Conservation (phyloP, 1,284 basidiomycete genomes). For the Ceratobasidium theobromae region DNA sequence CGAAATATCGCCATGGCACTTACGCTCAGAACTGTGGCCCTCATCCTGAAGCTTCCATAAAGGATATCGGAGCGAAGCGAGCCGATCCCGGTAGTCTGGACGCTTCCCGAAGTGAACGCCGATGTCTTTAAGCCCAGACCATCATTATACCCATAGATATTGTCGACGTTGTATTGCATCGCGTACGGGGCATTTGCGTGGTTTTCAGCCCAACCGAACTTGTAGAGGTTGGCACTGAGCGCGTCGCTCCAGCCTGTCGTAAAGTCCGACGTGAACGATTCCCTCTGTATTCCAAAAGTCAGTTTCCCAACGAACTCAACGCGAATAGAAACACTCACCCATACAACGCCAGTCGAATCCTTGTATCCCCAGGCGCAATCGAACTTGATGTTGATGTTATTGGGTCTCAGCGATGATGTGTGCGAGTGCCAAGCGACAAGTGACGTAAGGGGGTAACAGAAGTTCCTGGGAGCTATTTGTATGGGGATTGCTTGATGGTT, state of each 20-base stretch:
- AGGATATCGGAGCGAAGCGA: conserved; percentile 32
- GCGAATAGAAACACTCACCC: conserved; percentile 23
- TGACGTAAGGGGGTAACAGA: no score
- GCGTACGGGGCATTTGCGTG: conserved; percentile 13
- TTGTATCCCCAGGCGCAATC: conserved; percentile 35
- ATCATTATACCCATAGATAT: conserved; percentile 34
- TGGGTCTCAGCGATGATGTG: no score
- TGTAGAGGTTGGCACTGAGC: not conserved
- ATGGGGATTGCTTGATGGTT: no score
- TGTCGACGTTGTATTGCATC: conserved; percentile 11
- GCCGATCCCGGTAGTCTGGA: conserved; percentile 34
- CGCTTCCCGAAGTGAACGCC: conserved; percentile 32
- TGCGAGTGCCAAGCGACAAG: no score
- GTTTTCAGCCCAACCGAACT: not conserved
- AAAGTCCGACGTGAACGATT: conserved; percentile 33
- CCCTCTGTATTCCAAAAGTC: conserved; percentile 22
- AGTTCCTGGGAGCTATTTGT: no score
- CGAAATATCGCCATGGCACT: not conserved
- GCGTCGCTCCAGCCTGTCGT: conserved; percentile 18
- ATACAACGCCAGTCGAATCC: conserved; percentile 33
- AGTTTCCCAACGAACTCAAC: not conserved
- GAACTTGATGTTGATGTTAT: no score
- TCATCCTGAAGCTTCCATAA: conserved; percentile 37
- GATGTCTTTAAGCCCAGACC: conserved; percentile 35
- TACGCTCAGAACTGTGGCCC: conserved; percentile 35